phyloP scores from a whole-genome alignment of 2,329 filamentous ascomycete species.

The Geosmithia putterillii region DNA sequence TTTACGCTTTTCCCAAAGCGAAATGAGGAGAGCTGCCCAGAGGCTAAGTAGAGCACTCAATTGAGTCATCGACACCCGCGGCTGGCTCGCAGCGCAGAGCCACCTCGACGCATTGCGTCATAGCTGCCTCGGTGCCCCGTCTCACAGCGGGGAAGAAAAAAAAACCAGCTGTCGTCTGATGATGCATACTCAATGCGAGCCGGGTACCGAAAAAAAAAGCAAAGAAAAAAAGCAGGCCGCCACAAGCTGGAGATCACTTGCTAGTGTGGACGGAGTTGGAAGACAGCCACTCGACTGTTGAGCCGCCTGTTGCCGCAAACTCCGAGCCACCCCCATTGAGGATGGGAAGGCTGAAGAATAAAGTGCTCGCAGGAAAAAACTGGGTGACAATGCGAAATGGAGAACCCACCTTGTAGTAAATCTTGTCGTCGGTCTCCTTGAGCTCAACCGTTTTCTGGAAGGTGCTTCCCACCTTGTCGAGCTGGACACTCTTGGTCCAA shows the following conservation, averaged over 20 bases:
- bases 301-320: too few relatives aligned
- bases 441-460: conserved; percentile 78
- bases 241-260: not conserved
- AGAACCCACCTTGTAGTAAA: conserved; percentile 80
- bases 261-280: too few relatives aligned
- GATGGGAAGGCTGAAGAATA: not conserved
- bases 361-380: conserved; percentile 4
- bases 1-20: not conserved
- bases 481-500: conserved; percentile 78
- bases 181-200: not conserved
- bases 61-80: not conserved
- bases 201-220: conserved; percentile 4
- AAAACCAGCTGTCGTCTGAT: not conserved
- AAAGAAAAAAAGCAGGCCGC: conserved; percentile 4
- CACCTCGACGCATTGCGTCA: not conserved
- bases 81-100: not conserved
- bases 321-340: not conserved
- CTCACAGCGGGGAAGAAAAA: not conserved
- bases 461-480: conserved; percentile 60
- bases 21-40: not conserved
- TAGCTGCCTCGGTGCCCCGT: not conserved
- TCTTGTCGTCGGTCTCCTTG: conserved; percentile 53
- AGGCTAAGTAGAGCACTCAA: too few relatives aligned
- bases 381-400: not conserved
- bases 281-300: too few relatives aligned